Evolutionary conservation across 352 stramenopile genomes (phyloP).

Genomic region (Achlya hypogyna): DNA sequence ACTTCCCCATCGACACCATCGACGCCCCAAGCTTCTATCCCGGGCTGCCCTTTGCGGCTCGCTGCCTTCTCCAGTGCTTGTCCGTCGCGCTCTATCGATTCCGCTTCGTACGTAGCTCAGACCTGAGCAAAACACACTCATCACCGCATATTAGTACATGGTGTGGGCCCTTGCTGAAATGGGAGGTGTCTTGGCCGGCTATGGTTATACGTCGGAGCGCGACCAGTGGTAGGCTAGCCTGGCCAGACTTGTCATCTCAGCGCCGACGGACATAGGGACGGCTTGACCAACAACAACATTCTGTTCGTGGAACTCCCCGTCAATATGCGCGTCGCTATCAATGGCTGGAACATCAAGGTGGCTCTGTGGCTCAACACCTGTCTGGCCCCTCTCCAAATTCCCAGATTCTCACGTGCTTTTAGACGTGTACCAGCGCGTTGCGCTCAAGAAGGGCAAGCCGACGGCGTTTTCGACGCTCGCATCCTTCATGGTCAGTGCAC

Average conservation of each 20-base stretch:
- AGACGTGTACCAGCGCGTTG: constrained; percentile 83
- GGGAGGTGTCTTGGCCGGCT: constrained; percentile 55
- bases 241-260: no score
- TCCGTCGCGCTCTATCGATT: constrained; percentile 74
- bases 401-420: not conserved
- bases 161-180: constrained; percentile 77
- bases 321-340: constrained; percentile 80
- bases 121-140: no score
- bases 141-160: constrained; percentile 46
- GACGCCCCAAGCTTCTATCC: constrained; percentile 67
- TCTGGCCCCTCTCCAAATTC: constrained; percentile 22
- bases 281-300: constrained; percentile 81
- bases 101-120: constrained; percentile 61
- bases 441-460: constrained; percentile 65
- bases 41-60: constrained; percentile 42
- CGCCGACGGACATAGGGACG: constrained; percentile 38
- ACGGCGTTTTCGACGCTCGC: constrained; percentile 60
- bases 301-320: constrained; percentile 76
- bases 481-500: constrained; percentile 71
- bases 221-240: constrained; percentile 9
- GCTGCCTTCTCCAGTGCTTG: constrained; percentile 65
- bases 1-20: constrained; percentile 71
- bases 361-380: constrained; percentile 81
- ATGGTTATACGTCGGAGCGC: constrained; percentile 3
- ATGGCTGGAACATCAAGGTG: constrained; percentile 85